Base-by-base conservation (phyloP, 495 filamentous ascomycete species). In the Jackrogersella multiformis region DNA sequence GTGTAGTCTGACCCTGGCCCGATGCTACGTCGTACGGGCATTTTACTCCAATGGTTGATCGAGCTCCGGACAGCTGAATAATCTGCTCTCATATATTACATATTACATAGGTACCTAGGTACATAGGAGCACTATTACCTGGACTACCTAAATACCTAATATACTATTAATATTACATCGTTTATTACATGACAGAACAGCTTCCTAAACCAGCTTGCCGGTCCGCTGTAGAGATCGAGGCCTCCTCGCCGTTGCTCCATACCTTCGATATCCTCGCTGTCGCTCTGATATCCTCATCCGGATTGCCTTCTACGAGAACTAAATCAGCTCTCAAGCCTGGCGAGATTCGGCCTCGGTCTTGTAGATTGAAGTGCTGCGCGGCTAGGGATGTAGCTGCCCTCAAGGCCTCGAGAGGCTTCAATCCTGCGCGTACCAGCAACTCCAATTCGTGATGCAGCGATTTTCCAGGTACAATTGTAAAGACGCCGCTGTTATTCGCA, bases 271-370 rank as follows among this genome's bases (percentile, higher is more conserved):
- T 68, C 4, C 42, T 64, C 48, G 56, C 38, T 15, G 76, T 76
- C 7, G 65, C 73, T 15, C 53, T 65, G 49, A 81, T 77, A 63
- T 79, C 70, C 51, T 71, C 46, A 32, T 70, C 51, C 15, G 77
- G 76, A 55, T 80, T 68, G 13, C 67, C 78, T 13, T 65, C 26
- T 32, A 81, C 56, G 23, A 80, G 76, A 12, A 81, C 26, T 3
- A 79, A 44, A 60, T 81, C 78, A 1, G 77, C 78, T 23, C 69
- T 66, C 36, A 70, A 64, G 9, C 76, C 76, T 1, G 66, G 63
- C 21, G 54, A 42, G 60, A 80, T 76, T 4, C 56, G 45, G 28
- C 77, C 77, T 15, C 78, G 69, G 49, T 78, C 69, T 1, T 58
- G 18, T 5, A 77, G 72, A 48, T 74, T 54, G 56, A 81, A 81